Percentiles rank a stretch among this genome's conserved stretches.
phyloP scores from a whole-genome alignment of 2,329 filamentous ascomycete species.

The Claviceps paspali region DNA sequence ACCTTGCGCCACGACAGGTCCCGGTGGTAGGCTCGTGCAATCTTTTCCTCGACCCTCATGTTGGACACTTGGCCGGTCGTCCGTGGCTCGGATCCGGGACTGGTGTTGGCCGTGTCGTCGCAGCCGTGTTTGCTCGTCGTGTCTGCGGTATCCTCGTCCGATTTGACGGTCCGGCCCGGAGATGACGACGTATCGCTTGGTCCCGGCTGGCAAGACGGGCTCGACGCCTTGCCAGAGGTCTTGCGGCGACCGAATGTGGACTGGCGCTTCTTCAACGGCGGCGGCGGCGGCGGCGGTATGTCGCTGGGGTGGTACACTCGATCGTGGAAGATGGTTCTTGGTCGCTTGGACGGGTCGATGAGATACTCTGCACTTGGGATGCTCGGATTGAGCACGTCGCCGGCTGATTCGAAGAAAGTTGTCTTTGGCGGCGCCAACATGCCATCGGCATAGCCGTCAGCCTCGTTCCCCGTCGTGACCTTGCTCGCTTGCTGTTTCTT shows the following conservation, averaged over 20 bases:
- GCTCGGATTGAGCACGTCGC: constrained; percentile 81
- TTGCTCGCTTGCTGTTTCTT: constrained; percentile 13
- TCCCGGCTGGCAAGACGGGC: constrained; percentile 11
- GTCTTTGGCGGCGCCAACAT: constrained; percentile 69
- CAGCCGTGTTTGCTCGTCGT: constrained; percentile 33
- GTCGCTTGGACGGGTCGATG: constrained; percentile 64
- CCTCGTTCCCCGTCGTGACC: constrained; percentile 36
- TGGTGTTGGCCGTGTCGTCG: no score
- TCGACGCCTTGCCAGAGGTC: constrained; percentile 12
- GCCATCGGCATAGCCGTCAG: constrained; percentile 26
- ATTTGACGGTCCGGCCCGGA: constrained; percentile 16
- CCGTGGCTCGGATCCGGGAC: no score
- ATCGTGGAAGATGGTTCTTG: constrained; percentile 91
- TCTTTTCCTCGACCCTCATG: constrained; percentile 95
- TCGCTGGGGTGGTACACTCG: constrained; percentile 87
- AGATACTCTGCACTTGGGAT: constrained; percentile 70
- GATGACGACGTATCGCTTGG: constrained; percentile 18
- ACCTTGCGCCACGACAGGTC: constrained; percentile 94
- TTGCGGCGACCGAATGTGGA: constrained; percentile 21
- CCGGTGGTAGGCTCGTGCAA: constrained; percentile 85
- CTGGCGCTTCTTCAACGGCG: constrained; percentile 45
- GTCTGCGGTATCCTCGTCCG: constrained; percentile 26
- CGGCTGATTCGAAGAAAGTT: constrained; percentile 87
- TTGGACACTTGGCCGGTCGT: no score
- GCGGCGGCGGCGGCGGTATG: constrained; percentile 68